Evolutionary conservation across 2,329 filamentous ascomycete species (phyloP).

Genomic region (Dactylellina parvicollis): DNA sequence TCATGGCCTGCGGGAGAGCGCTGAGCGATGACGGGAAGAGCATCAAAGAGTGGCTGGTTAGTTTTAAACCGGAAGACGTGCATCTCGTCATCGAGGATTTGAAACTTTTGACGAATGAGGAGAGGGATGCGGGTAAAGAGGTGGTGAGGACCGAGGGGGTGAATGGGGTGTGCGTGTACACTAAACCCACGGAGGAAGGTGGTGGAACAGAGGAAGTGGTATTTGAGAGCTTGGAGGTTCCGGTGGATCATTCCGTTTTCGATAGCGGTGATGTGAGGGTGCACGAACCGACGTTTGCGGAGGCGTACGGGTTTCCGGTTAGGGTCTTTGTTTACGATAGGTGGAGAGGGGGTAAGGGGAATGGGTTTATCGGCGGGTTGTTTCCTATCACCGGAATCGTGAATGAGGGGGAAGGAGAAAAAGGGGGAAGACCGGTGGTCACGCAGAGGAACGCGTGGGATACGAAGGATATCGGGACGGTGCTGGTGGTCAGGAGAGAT

Average conservation of each 20-base stretch:
- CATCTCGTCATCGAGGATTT: slow-evolving; percentile 14
- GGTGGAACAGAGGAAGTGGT: not conserved
- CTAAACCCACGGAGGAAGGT: not conserved
- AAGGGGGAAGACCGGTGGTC: slow-evolving; percentile 3
- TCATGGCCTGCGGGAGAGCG: not conserved
- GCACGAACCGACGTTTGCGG: slow-evolving; percentile 13
- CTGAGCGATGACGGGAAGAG: not conserved
- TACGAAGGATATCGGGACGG: not conserved
- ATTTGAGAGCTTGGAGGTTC: slow-evolving; percentile 22
- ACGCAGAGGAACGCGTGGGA: not conserved
- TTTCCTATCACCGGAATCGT: slow-evolving; percentile 12
- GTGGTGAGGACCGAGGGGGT: too few species aligned
- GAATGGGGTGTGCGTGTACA: not conserved
- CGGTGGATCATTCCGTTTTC: slow-evolving; percentile 14
- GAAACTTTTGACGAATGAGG: not conserved
- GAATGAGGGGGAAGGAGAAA: not conserved
- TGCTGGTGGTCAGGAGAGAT: slow-evolving; percentile 27
- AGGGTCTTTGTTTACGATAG: slow-evolving; percentile 3
- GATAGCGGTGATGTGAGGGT: not conserved
- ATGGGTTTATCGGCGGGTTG: not conserved
- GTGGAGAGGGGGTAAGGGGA: not conserved
- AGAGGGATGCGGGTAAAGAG: not conserved
- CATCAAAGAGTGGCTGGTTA: slow-evolving; percentile 3
- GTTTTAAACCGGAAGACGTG: slow-evolving; percentile 31
- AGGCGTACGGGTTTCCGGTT: slow-evolving; percentile 33